Evolutionary conservation across 75 land plant genomes (phyloP).

Genomic region (Pseudotsuga menziesii): DNA sequence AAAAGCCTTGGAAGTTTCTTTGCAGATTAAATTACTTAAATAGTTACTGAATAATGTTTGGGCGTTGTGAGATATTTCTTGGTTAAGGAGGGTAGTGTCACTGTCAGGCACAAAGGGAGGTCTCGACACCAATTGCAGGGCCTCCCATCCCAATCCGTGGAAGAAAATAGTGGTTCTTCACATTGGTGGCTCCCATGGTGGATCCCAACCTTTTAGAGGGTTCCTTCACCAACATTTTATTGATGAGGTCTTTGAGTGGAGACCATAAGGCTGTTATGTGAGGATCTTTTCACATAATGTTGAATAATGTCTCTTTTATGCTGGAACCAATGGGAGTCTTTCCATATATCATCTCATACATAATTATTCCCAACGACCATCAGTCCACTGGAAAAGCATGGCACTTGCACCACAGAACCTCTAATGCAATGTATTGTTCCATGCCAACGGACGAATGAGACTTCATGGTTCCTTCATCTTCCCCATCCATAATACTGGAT

Average conservation of each 20-base stretch:
- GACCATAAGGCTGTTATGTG: neutral
- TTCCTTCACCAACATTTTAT: conserved; percentile 18
- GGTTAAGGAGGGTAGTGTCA: neutral
- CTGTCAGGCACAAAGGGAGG: conserved; percentile 3
- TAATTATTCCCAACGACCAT: conserved; percentile 26
- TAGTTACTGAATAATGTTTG: too few relatives aligned
- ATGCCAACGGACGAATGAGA: conserved; percentile 38
- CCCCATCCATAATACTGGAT: conserved; percentile 3
- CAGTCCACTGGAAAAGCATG: conserved; percentile 32
- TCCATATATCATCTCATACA: conserved; percentile 24
- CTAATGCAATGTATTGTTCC: conserved; percentile 48
- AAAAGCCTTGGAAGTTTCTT: too few relatives aligned
- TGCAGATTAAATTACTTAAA: too few relatives aligned
- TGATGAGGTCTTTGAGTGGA: conserved; percentile 13
- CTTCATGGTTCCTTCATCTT: conserved; percentile 4
- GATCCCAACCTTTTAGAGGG: conserved; percentile 13
- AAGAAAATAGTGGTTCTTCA: conserved; percentile 21
- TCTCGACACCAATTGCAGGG: conserved; percentile 9
- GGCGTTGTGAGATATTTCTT: neutral
- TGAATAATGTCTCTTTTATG: conserved; percentile 26
- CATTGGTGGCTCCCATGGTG: conserved; percentile 19
- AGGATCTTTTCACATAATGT: conserved; percentile 17
- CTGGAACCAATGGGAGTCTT: conserved; percentile 15
- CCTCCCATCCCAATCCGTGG: conserved; percentile 12
- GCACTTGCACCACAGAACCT: conserved; percentile 36